Evolutionary conservation across 1,139 yeast species (phyloP), one percentile per base, ranked within the genome.

Genomic region (Taiozyma sp.): DNA sequence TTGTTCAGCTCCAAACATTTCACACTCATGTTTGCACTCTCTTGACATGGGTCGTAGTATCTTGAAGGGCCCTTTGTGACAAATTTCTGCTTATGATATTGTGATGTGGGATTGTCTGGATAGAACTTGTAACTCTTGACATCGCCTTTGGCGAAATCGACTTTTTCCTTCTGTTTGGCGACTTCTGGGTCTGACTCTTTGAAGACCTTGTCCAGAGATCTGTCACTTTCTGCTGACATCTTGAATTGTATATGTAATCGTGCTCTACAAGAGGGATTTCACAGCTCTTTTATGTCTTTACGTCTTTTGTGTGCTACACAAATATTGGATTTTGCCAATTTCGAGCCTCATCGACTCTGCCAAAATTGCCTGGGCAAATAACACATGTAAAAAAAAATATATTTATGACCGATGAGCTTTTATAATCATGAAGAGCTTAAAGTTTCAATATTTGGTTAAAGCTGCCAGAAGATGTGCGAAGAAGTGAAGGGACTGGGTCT

Each of bases 11-110:
- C 89, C 65, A 93, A 73, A 62, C 99, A 93, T 58, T 80, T 81
- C 61, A 91, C 73, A 38, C 96, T 87, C 78, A 96, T 93, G 65
- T 83, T 85, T 27, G 97, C 78, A 44, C 96, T 86, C 64, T 90
- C 92, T 51, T 85, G 87, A 68, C 99, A 93, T 0, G 99, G 98
- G 65, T 93, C 97, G 64, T 87, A 92, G 67, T 78, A 93, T 66
- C 86, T 83, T 8, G 96, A 84, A 2, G 96, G 87, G 44, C 81
- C 91, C 62, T 92, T 91, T 22, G 69, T 56, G 1, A 67, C 65
- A 54, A 73, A 72, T 44, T 66, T 61, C 44, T 56, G 57, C 51
- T 66, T 67, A 54, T 71, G 71, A 44, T 65, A 52, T 14, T 60
- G 58, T 3, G 72, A 64, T 14, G 70, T 71, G 41, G 78, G 78